phyloP scores from a whole-genome alignment of 2,329 filamentous ascomycete species.

The Bipolaris bicolor region DNA sequence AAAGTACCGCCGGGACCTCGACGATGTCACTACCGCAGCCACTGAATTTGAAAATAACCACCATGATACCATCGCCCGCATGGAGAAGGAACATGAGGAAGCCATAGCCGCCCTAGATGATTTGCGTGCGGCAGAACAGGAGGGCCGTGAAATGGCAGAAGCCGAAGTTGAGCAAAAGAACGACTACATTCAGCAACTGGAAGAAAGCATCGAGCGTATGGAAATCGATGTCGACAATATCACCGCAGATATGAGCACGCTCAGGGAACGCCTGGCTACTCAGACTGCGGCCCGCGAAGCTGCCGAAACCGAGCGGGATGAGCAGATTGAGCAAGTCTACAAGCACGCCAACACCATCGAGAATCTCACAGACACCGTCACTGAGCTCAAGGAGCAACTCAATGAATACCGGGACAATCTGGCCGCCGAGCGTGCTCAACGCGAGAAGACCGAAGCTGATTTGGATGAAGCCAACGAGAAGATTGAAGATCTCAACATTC shows the following conservation, averaged over 20 bases:
- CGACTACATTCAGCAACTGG: conserved; percentile 49
- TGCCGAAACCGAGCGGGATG: conserved; percentile 48
- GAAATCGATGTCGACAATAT: conserved; percentile 47
- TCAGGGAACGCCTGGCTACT: conserved; percentile 43
- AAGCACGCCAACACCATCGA: conserved; percentile 46
- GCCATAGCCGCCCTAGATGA: conserved; percentile 46
- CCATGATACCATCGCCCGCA: conserved; percentile 41
- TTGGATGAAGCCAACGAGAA: conserved; percentile 52
- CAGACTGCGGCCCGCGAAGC: conserved; percentile 42
- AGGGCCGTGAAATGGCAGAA: conserved; percentile 49
- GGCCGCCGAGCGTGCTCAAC: conserved; percentile 52
- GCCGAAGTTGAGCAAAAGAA: conserved; percentile 48
- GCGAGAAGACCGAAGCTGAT: conserved; percentile 52
- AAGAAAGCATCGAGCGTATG: conserved; percentile 46
- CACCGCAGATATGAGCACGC: conserved; percentile 38
- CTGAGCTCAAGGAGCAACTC: conserved; percentile 49
- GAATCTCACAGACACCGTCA: conserved; percentile 41
- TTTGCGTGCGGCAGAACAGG: conserved; percentile 46
- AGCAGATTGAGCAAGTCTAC: conserved; percentile 44
- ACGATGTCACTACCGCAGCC: conserved; percentile 47
- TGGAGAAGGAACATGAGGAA: conserved; percentile 49
- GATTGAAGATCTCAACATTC: conserved; percentile 50
- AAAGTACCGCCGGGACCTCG: conserved; percentile 49
- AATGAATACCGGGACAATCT: conserved; percentile 46
- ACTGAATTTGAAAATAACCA: conserved; percentile 51